Percentiles rank a stretch among this genome's conserved stretches.
phyloP scores from a whole-genome alignment of 2,329 filamentous ascomycete genomes.

The Lecanicillium sp. region DNA sequence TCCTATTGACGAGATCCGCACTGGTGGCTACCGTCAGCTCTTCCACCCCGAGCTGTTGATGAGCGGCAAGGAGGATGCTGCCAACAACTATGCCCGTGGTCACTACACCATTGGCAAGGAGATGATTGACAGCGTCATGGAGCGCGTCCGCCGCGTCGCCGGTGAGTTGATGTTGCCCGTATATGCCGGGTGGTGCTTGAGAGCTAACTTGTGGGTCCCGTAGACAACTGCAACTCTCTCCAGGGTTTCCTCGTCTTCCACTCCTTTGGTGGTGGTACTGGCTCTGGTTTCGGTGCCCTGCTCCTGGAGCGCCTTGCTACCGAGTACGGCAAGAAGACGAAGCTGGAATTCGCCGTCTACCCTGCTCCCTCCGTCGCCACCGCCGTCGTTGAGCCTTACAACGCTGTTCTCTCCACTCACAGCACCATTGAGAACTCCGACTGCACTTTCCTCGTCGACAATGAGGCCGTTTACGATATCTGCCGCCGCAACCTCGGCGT shows the following conservation, averaged over 20 bases:
- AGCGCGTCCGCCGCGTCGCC: constrained; percentile 61
- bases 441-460: constrained; percentile 70
- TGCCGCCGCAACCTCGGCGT: constrained; percentile 67
- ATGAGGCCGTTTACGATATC: constrained; percentile 69
- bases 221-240: constrained; percentile 66
- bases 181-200: not conserved
- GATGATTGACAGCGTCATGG: constrained; percentile 64
- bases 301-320: constrained; percentile 65
- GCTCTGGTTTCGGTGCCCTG: constrained; percentile 65
- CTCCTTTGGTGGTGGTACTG: constrained; percentile 66
- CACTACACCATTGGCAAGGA: constrained; percentile 74
- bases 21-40: constrained; percentile 57
- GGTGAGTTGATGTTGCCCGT: constrained; percentile 35
- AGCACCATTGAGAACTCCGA: constrained; percentile 73
- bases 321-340: constrained; percentile 70
- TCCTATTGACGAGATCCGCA: constrained; percentile 67
- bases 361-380: constrained; percentile 63
- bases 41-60: constrained; percentile 68
- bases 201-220: constrained; percentile 5
- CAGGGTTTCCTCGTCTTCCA: constrained; percentile 71
- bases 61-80: constrained; percentile 69
- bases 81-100: constrained; percentile 71
- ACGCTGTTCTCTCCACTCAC: constrained; percentile 65
- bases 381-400: constrained; percentile 67
- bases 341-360: constrained; percentile 69